Base-by-base conservation (phyloP, 2,329 filamentous ascomycete species). In the Scorias spongiosa region DNA sequence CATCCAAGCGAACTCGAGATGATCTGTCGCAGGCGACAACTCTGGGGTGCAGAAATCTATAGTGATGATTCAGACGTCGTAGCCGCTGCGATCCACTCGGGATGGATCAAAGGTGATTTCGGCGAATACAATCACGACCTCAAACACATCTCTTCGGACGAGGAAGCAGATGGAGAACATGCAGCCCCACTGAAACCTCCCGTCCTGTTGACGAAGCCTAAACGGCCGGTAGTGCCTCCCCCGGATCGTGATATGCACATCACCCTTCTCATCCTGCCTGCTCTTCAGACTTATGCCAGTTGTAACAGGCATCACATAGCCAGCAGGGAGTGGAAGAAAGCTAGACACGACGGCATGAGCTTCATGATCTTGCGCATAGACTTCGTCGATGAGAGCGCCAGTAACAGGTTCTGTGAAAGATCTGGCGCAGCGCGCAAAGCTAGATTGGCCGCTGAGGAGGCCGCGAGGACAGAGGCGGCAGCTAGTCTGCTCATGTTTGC, bases 11-110 rank as follows among this genome's bases (percentile, higher is more conserved):
- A 83, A 18, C 75, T 89, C 28, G 84, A 91, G 58, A 84, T 93
- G 51, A 88, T 96, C 42, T 93, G 87, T 10, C 67, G 77, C 7
- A 76, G 85, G 29, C 75, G 82, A 15, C 84, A 84, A 7, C 62
- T 98, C 0, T 98, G 89, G 88, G 91, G 91, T 1, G 91, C 86
- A 0, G 88, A 93, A 32, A 75, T 98, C 6, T 96, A 96, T 59
- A 93, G 87, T 0, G 91, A 98, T 54, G 91, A 98, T 62, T 94
- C 87, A 0, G 91, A 98, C 57, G 78, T 91, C 1, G 74, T 98
- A 18, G 89, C 87, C 0, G 88, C 89, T 2, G 89, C 88, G 47
- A 89, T 98, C 39, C 91, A 98, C 60, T 80, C 80, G 1, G 91
- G 91, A 2, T 96, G 87, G 79, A 82, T 98, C 52, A 79, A 81